A percentile compares a stretch with the other conserved stretches of the same genome.
phyloP scores from a whole-genome alignment of 1,284 basidiomycete genomes.

The Trichosporon coremiiforme region DNA sequence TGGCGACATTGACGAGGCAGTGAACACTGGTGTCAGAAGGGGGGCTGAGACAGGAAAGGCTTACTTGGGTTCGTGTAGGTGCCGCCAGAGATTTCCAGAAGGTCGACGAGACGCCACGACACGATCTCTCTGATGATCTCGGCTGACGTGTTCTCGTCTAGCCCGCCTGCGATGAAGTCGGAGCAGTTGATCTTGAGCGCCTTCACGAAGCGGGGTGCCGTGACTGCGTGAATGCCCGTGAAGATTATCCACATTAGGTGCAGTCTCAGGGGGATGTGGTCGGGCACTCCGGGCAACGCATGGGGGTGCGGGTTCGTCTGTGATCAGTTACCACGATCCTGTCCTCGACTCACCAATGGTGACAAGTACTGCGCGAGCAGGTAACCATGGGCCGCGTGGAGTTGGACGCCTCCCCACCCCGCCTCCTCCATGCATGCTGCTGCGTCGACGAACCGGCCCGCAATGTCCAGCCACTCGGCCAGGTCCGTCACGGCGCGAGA shows the following conservation, averaged over 20 bases:
- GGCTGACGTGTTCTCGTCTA: conserved; percentile 43
- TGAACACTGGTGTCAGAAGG: conserved; percentile 29
- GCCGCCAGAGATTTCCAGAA: conserved; percentile 54
- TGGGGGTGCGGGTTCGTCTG: conserved; percentile 67
- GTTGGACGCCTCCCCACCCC: conserved; percentile 85
- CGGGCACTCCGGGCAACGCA: conserved; percentile 63
- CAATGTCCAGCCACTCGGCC: conserved; percentile 60
- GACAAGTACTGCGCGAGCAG: conserved; percentile 83
- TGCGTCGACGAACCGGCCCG: conserved; percentile 70
- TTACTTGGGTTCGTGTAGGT: conserved; percentile 47
- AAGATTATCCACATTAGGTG: conserved; percentile 69
- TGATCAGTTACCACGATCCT: background rate
- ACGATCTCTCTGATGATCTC: conserved; percentile 50
- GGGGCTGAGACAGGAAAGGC: background rate
- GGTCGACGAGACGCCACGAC: conserved; percentile 60
- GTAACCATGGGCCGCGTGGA: conserved; percentile 90
- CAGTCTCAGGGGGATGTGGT: conserved; percentile 56
- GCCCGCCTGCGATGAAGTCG: conserved; percentile 68
- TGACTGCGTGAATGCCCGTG: conserved; percentile 63
- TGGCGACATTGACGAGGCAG: conserved; percentile 4
- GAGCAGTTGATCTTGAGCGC: conserved; percentile 86
- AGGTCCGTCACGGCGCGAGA: conserved; percentile 67
- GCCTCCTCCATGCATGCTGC: conserved; percentile 68
- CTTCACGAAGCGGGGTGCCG: conserved; percentile 68
- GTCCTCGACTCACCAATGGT: conserved; percentile 62